Evolutionary conservation across 805 yeast genomes (phyloP).

Genomic region (Candida gorgasii): DNA sequence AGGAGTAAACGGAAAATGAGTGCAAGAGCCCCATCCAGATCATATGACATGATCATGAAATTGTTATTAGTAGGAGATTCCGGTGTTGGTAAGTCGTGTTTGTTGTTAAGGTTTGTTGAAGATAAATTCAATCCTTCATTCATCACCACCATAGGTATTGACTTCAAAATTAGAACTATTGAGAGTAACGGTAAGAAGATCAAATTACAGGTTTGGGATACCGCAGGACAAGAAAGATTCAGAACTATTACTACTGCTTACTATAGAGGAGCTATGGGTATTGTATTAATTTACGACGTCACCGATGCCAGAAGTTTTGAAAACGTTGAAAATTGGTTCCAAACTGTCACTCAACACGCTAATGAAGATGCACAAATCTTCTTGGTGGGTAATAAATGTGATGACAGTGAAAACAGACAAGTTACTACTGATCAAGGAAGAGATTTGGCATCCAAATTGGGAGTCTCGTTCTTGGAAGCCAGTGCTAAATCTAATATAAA

Average conservation of each 20-base stretch:
- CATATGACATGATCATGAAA: conserved; percentile 89
- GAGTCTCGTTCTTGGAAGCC: conserved; percentile 91
- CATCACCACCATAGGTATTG: conserved; percentile 97
- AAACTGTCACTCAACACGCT: conserved; percentile 95
- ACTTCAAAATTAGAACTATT: conserved; percentile 94
- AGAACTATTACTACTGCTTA: conserved; percentile 93
- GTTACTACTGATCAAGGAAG: conserved; percentile 91
- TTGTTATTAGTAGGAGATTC: conserved; percentile 92
- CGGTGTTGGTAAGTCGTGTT: conserved; percentile 85
- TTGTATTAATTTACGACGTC: conserved; percentile 79
- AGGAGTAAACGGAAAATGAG: conserved; percentile 38
- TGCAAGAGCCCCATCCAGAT: conserved; percentile 64
- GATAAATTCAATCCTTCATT: conserved; percentile 96
- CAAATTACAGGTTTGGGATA: conserved; percentile 95
- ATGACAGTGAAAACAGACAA: conserved; percentile 83
- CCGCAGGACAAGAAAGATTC: conserved; percentile 97
- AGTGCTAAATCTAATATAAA: conserved; percentile 92
- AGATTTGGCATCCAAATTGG: conserved; percentile 79
- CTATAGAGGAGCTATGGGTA: conserved; percentile 89
- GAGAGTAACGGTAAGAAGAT: conserved; percentile 91
- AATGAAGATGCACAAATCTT: conserved; percentile 93
- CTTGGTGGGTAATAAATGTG: conserved; percentile 94
- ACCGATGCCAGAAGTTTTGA: conserved; percentile 90
- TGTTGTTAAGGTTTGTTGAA: conserved; percentile 88
- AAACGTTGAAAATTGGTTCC: conserved; percentile 91